phyloP scores from a whole-genome alignment of 768 basidiomycete species.

The Termitomyces sp. region DNA sequence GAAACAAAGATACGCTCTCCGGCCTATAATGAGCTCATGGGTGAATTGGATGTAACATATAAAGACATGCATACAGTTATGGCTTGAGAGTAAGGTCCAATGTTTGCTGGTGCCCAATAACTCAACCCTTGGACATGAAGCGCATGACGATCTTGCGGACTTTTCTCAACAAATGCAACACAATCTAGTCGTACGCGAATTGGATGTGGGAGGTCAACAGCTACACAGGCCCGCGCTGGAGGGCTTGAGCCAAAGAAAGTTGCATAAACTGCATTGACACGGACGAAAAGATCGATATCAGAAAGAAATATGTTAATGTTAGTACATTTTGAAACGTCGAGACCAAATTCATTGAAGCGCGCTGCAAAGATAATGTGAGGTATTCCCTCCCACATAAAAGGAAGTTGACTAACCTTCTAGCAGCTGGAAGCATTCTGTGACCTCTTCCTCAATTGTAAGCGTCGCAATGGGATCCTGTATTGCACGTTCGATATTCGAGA shows the following conservation, averaged over 20 bases:
- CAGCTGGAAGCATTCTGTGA: slow-evolving; percentile 60
- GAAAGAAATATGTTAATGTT: slow-evolving; percentile 84
- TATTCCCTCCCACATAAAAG: not conserved
- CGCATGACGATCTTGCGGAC: slow-evolving; percentile 52
- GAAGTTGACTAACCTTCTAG: slow-evolving; percentile 50
- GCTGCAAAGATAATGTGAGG: slow-evolving; percentile 33
- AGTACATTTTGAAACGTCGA: slow-evolving; percentile 57
- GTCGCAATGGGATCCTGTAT: slow-evolving; percentile 12
- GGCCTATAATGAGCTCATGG: slow-evolving; percentile 40
- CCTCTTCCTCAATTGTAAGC: slow-evolving; percentile 65
- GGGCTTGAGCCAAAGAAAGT: slow-evolving; percentile 88
- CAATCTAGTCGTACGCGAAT: slow-evolving; percentile 72
- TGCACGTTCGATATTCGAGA: slow-evolving; percentile 52
- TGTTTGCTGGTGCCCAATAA: slow-evolving; percentile 99
- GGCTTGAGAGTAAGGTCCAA: slow-evolving; percentile 97
- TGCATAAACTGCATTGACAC: slow-evolving; percentile 75
- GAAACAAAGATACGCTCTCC: slow-evolving; percentile 82
- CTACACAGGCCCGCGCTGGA: slow-evolving; percentile 93
- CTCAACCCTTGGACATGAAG: slow-evolving; percentile 95
- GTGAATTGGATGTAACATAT: not conserved
- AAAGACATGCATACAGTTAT: slow-evolving; percentile 55
- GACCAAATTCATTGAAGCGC: slow-evolving; percentile 42
- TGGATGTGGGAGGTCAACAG: slow-evolving; percentile 61
- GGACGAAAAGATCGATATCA: slow-evolving; percentile 75
- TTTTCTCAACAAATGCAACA: slow-evolving; percentile 58